phyloP scores from a whole-genome alignment of 2,329 filamentous ascomycete genomes.

The Claviceps capensis region DNA sequence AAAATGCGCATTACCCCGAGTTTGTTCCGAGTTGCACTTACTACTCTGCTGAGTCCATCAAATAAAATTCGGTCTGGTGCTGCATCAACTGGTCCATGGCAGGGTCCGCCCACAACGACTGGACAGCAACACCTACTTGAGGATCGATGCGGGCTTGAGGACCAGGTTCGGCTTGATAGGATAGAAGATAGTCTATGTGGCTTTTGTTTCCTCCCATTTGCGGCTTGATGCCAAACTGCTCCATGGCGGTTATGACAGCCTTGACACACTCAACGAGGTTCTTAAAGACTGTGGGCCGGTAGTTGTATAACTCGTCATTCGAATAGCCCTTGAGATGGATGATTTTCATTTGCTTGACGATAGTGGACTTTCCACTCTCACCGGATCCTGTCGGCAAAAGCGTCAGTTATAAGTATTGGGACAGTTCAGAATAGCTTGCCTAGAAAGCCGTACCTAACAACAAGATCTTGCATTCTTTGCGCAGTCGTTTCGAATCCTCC shows the following conservation, averaged over 20 bases:
- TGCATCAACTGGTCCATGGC: conserved; percentile 74
- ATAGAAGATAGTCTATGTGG: conserved; percentile 65
- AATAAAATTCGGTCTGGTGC: conserved; percentile 92
- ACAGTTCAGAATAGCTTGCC: not conserved
- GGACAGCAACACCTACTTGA: conserved; percentile 69
- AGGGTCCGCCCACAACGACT: conserved; percentile 81
- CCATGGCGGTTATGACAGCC: conserved; percentile 80
- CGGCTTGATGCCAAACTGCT: conserved; percentile 77
- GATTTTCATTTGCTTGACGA: conserved; percentile 99
- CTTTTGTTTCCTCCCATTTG: conserved; percentile 57
- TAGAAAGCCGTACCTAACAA: conserved; percentile 56
- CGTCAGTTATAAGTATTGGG: conserved; percentile 8
- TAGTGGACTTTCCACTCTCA: conserved; percentile 97
- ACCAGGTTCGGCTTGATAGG: conserved; percentile 83
- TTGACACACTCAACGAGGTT: conserved; percentile 96
- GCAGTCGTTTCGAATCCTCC: conserved; percentile 83
- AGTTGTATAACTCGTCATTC: conserved; percentile 82
- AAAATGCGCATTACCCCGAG: not conserved
- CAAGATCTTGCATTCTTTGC: conserved; percentile 97
- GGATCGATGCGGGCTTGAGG: conserved; percentile 73
- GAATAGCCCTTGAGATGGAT: conserved; percentile 98
- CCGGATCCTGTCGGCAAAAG: conserved; percentile 59
- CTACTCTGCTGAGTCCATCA: conserved; percentile 99
- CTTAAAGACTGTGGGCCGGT: conserved; percentile 94
- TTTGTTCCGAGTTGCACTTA: conserved; percentile 33